Conservation (phyloP, 2,329 filamentous ascomycete species). For the Neurospora crassa region DNA sequence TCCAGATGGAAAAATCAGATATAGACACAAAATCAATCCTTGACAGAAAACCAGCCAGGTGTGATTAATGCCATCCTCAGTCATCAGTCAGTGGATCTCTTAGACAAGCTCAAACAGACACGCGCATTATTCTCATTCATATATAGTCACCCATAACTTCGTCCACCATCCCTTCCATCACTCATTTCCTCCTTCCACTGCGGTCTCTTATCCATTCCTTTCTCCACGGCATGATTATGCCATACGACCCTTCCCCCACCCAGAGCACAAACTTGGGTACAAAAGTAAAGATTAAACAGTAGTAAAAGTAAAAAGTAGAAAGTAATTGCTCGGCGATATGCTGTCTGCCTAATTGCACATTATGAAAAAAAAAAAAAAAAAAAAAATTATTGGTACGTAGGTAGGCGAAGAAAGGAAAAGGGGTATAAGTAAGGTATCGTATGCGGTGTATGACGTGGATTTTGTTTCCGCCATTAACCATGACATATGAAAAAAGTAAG, state of each 20-base stretch:
- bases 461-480: neutral
- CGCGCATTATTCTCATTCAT: neutral
- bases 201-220: too few species aligned
- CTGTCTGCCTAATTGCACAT: neutral
- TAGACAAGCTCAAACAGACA: neutral
- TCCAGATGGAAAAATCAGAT: neutral
- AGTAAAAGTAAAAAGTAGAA: neutral
- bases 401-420: neutral
- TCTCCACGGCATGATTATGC: too few species aligned
- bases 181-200: too few species aligned
- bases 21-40: neutral
- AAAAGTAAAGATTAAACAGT: neutral
- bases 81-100: neutral
- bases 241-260: neutral
- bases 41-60: neutral
- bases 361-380: neutral
- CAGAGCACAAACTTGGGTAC: neutral
- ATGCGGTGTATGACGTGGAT: neutral
- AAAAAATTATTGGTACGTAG: neutral
- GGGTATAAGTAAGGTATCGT: neutral
- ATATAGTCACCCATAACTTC: neutral
- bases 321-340: neutral
- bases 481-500: neutral
- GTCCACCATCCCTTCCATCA: too few species aligned
- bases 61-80: neutral